Conservation (phyloP, 1,284 basidiomycete genomes). For the Ganoderma sinense region DNA sequence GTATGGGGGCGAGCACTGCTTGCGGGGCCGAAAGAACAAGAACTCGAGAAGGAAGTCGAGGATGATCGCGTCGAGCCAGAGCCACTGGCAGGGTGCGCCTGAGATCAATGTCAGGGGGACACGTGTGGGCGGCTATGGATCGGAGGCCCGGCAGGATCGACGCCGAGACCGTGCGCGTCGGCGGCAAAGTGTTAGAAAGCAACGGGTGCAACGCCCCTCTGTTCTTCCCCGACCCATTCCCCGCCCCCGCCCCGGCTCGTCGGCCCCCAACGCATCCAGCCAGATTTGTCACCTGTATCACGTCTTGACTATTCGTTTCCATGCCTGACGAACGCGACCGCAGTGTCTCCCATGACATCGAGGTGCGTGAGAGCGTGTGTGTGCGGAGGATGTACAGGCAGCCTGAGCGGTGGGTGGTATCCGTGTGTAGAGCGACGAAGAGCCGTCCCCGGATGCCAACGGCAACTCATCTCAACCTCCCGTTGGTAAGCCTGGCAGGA, state of each 20-base stretch:
- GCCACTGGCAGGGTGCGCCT: too few species aligned
- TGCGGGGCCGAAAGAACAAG: background rate
- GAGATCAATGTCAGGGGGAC: background rate
- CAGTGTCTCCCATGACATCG: constrained; percentile 61
- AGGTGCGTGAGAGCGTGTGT: constrained; percentile 40
- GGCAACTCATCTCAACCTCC: constrained; percentile 36
- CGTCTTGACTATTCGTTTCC: constrained; percentile 10
- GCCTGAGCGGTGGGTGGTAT: constrained; percentile 14
- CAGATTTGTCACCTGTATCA: constrained; percentile 7
- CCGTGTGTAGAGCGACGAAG: constrained; percentile 61
- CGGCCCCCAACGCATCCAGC: background rate
- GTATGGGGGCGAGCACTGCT: background rate
- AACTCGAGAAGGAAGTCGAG: background rate
- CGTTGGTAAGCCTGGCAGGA: constrained; percentile 76
- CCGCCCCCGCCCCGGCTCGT: constrained; percentile 2
- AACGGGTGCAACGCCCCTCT: constrained; percentile 20
- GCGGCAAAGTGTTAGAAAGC: constrained; percentile 29
- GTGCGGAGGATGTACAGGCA: constrained; percentile 7
- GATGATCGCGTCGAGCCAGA: background rate
- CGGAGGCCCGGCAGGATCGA: constrained; percentile 23
- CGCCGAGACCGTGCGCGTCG: constrained; percentile 31
- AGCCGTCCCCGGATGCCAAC: constrained; percentile 57
- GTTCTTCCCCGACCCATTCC: constrained; percentile 13
- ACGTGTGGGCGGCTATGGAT: constrained; percentile 21
- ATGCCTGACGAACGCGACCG: constrained; percentile 56